Evolutionary conservation across 1,284 basidiomycete species (phyloP), one percentile per base, ranked within the genome.

Genomic region (Fomitiporia mediterranea): DNA sequence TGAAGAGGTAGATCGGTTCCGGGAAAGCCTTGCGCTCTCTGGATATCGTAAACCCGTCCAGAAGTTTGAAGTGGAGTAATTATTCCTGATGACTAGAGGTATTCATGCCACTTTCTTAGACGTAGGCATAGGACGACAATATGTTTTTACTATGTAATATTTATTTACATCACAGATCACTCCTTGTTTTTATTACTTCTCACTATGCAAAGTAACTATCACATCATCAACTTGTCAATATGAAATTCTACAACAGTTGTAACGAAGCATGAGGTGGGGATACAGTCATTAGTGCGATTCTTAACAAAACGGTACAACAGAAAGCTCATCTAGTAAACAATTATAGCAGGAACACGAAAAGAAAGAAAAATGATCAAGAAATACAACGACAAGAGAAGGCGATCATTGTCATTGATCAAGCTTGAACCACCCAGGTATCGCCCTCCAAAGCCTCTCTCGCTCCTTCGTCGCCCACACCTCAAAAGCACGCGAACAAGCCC

Each of bases 1-100:
- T 55, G 69, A 83, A 56, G 86, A 95, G 66, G 69, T 85, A n/a
- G 72, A 80, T 54, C 69, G 67, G 23, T 95, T 95, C 78, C 94
- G 86, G 73, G 76, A 79, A 28, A 66, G 73, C 7, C 69, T 96
- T 46, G 64, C 64, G 52, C 66, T 72, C 15, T 77, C 83, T 2
- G 71, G 73, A 19, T 71, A 73, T 60, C 77, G 82, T 13, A 76
- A 72, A 37, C 80, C 85, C 2, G 70, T 87, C 60, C 79, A 82
- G 0, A 69, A 82, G 55, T 89, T 86, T 86, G 87, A 89, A 70
- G 71, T 87, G 56, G 44, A 46, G 15, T 25, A 3, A 30, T n/a
- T n/a, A n/a, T n/a, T n/a, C n/a, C n/a, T n/a, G n/a, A n/a, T n/a
- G n/a, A n/a, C n/a, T n/a, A n/a, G n/a, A n/a, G n/a, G n/a, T n/a